Evolutionary conservation across 345 rosid genomes (phyloP).

Genomic region (Eucalyptus cloeziana): DNA sequence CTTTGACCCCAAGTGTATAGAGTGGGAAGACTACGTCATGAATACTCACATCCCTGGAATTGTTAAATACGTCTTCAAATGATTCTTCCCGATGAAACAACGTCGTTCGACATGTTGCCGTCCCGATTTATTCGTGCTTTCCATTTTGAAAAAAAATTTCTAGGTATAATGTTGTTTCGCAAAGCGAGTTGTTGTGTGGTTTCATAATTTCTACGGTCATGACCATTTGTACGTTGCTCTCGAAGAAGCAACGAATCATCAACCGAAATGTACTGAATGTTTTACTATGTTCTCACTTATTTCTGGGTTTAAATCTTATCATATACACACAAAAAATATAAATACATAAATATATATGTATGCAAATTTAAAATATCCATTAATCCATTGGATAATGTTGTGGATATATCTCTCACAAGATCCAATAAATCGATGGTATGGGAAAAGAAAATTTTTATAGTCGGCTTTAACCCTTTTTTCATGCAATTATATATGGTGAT

Average conservation of each 20-base stretch:
- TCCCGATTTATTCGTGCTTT: background rate
- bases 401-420: background rate
- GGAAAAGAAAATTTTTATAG: too few species aligned
- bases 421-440: background rate
- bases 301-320: background rate
- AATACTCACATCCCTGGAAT: constrained; percentile 63
- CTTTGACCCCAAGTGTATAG: constrained; percentile 47
- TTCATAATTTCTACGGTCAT: background rate
- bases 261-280: background rate
- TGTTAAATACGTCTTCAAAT: constrained; percentile 32
- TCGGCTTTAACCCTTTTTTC: background rate
- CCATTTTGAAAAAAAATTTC: too few species aligned
- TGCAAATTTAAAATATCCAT: background rate
- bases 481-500: background rate
- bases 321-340: background rate
- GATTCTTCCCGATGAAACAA: background rate
- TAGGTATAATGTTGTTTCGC: background rate
- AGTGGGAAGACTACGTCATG: constrained; percentile 59
- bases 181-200: background rate
- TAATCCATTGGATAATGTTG: background rate
- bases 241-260: background rate
- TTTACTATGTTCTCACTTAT: background rate
- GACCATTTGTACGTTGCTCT: background rate
- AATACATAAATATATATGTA: background rate
- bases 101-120: background rate